Base-by-base conservation (phyloP, 2,329 filamentous ascomycete genomes). In the Apiospora aurea region DNA sequence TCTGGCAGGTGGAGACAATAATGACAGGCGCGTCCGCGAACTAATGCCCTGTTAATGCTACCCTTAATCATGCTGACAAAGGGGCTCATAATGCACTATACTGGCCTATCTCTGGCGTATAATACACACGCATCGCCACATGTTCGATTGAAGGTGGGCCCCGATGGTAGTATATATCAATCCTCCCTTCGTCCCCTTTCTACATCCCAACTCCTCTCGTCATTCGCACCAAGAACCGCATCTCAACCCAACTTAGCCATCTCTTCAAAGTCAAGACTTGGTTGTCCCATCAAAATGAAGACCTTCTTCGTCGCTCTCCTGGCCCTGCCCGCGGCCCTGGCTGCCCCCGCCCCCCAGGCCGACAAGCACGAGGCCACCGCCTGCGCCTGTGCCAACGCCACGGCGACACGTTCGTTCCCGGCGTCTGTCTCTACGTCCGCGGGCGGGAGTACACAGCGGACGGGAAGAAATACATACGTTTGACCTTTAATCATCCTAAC, bases 311-410 rank as follows among this genome's bases (percentile, higher is more conserved):
- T 53, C 6, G 49, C 51, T 7, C 51, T 53, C 51, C 51, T 53
- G 51, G 24, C 51, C 51, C 51, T 53, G 51, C 24, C 51, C 24
- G 51, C 51, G 24, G 51, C 51, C 51, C 51, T 53, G 24, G 51
- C 51, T 24, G 51, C 51, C 24, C 51, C 49, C 24, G 24, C 24
- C 49, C 24, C 24, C 13, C 10, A 11, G 24, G 24, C 24, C 51
- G 51, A 16, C 13, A 53, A 53, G 51, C 51, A 53, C 51, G 51
- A 53, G 51, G 51, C 29, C 24, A 29, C 24, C 4, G 51, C 51
- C 51, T 53, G 51, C 13, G 51, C 51, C 51, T 53, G 51, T 6
- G 51, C 51, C 51, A 53, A 53, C 24, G 24, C 24, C 51, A 53
- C 11, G 51, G 51, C 2, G 51, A 53, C 10, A 53, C 51, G 13